Percentiles rank a stretch among this genome's conserved stretches.
These are phyloP conservation scores for Blastobotrys parvus DNA, from an alignment of 805 yeast species.

Conservation along the genomic window DNA sequence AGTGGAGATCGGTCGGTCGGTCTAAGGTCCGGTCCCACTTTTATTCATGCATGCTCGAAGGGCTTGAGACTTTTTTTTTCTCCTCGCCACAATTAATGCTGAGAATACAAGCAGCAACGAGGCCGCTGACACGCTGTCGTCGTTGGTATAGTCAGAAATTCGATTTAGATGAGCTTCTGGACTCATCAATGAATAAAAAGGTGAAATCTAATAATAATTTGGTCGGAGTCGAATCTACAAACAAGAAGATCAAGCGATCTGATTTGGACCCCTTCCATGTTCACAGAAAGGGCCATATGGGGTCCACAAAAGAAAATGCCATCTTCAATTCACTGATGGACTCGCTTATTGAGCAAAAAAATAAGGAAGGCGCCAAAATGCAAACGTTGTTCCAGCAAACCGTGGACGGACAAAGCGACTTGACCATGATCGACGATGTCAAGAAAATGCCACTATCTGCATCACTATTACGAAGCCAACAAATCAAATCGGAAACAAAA, in stretches of 20 bases:
- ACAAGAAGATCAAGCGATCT: not conserved
- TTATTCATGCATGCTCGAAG: no score
- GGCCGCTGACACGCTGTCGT: no score
- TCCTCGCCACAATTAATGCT: no score
- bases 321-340: slow-evolving; percentile 16
- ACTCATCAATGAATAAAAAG: no score
- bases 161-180: no score
- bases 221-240: no score
- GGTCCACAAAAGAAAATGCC: slow-evolving; percentile 10
- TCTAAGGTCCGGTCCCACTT: no score
- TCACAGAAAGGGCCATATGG: not conserved
- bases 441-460: slow-evolving; percentile 13
- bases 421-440: slow-evolving; percentile 13
- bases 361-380: slow-evolving; percentile 3
- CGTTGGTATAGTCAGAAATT: no score
- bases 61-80: no score
- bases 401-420: not conserved
- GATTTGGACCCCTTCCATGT: slow-evolving; percentile 2
- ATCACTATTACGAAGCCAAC: not conserved
- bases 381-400: slow-evolving; percentile 17
- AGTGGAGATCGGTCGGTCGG: not conserved
- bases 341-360: slow-evolving; percentile 12
- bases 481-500: not conserved
- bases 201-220: no score
- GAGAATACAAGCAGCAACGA: no score